Conservation (phyloP, 495 filamentous ascomycete genomes). For the Aspergillus cristatus region DNA sequence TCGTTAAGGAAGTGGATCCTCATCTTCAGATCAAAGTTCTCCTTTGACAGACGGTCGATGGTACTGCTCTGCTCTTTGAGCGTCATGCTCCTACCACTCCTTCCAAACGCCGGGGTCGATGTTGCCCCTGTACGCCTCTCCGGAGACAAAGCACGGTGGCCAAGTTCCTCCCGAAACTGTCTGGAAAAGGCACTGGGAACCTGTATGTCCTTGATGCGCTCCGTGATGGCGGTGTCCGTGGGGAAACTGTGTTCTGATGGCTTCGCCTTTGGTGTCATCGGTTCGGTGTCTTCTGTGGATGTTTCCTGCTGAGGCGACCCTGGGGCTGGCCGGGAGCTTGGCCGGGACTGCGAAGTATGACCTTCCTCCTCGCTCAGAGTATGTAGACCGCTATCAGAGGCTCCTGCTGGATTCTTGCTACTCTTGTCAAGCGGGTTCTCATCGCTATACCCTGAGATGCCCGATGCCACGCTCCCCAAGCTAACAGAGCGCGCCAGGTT, state of each 20-base stretch:
- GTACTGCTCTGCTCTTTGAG: slow-evolving; percentile 95
- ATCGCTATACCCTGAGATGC: slow-evolving; percentile 69
- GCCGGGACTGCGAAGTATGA: slow-evolving; percentile 10
- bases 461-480: slow-evolving; percentile 91
- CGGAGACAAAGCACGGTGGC: slow-evolving; percentile 44
- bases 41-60: slow-evolving; percentile 87
- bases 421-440: slow-evolving; percentile 34
- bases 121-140: slow-evolving; percentile 39
- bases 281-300: slow-evolving; percentile 20
- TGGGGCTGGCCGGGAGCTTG: slow-evolving; percentile 24
- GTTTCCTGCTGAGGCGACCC: slow-evolving; percentile 3
- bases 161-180: slow-evolving; percentile 61
- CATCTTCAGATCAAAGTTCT: slow-evolving; percentile 94
- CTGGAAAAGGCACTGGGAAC: slow-evolving; percentile 82
- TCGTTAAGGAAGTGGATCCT: slow-evolving; percentile 96
- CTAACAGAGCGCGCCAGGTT: slow-evolving; percentile 71
- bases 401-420: slow-evolving; percentile 25
- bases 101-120: slow-evolving; percentile 43
- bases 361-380: slow-evolving; percentile 54
- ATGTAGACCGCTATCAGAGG: slow-evolving; percentile 44
- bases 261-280: slow-evolving; percentile 41
- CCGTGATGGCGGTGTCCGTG: slow-evolving; percentile 81
- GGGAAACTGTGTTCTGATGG: slow-evolving; percentile 44
- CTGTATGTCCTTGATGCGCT: slow-evolving; percentile 78
- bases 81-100: slow-evolving; percentile 74